A percentile compares a stretch with the other conserved stretches of the same genome.
phyloP scores from a whole-genome alignment of 352 stramenopile genomes.

The Globisporangium camurandrum region DNA sequence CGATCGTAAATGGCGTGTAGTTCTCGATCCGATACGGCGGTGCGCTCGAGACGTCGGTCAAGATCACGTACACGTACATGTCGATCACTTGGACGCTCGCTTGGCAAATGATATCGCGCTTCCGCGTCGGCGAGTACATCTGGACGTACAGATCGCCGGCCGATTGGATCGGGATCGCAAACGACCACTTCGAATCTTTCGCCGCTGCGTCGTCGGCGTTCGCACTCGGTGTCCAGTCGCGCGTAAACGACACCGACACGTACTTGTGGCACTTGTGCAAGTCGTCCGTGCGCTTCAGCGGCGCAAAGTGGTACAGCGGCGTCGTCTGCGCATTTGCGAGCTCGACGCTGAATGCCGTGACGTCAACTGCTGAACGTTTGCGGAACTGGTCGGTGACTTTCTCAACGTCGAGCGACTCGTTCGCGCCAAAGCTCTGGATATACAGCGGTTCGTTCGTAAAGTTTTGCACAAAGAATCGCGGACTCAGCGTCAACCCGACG shows the following conservation, averaged over 20 bases:
- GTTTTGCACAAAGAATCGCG: conserved; percentile 82
- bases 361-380: conserved; percentile 54
- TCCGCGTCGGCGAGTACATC: conserved; percentile 62
- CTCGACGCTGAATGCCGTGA: conserved; percentile 37
- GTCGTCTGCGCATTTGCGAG: conserved; percentile 58
- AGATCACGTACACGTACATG: conserved; percentile 84
- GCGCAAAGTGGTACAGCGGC: conserved; percentile 70
- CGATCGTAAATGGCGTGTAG: conserved; percentile 77
- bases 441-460: conserved; percentile 73
- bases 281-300: conserved; percentile 64
- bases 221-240: conserved; percentile 23
- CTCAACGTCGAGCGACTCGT: conserved; percentile 48
- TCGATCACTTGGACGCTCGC: conserved; percentile 84
- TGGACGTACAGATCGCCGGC: conserved; percentile 77
- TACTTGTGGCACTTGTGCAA: conserved; percentile 59
- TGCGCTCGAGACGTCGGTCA: conserved; percentile 72
- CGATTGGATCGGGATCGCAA: conserved; percentile 68
- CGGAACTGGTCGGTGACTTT: conserved; percentile 68
- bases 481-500: conserved; percentile 67
- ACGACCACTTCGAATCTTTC: conserved; percentile 75
- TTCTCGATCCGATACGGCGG: conserved; percentile 85
- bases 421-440: conserved; percentile 60
- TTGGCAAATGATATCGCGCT: conserved; percentile 76
- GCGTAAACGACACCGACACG: conserved; percentile 72
- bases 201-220: conserved; percentile 30